phyloP scores from a whole-genome alignment of 2,329 filamentous ascomycete genomes.

The Lachnellula hyalina region DNA sequence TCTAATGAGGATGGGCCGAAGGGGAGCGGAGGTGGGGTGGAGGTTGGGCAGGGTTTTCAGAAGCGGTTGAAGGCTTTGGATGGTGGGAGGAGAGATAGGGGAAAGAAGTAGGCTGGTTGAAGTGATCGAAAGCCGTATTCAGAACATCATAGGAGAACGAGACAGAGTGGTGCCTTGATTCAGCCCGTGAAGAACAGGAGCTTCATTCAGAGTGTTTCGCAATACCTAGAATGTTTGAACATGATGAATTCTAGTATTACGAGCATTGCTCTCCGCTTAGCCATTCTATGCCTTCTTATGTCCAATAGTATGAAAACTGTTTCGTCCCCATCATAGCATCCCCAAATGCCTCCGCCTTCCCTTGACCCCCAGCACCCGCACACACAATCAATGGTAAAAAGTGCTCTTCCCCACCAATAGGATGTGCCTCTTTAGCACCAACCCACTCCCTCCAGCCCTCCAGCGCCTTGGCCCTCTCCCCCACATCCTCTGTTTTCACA shows the following conservation, averaged over 20 bases:
- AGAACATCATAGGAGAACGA: not conserved
- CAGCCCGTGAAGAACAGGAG: too few relatives aligned
- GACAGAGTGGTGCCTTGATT: not conserved
- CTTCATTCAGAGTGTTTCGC: too few relatives aligned
- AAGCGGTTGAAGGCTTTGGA: conserved; percentile 57
- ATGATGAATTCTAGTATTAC: too few relatives aligned
- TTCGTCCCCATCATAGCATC: conserved; percentile 16
- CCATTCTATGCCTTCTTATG: not conserved
- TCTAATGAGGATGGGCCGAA: conserved; percentile 68
- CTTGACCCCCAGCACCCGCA: conserved; percentile 48
- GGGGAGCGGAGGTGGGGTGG: conserved; percentile 49
- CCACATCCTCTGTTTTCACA: conserved; percentile 29
- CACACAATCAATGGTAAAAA: conserved; percentile 52
- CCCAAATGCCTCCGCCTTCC: conserved; percentile 33
- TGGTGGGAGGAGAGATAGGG: conserved; percentile 36
- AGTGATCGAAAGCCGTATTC: not conserved
- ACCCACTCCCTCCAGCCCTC: conserved; percentile 40
- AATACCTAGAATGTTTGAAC: too few relatives aligned
- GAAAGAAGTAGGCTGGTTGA: conserved; percentile 9
- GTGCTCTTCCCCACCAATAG: conserved; percentile 50
- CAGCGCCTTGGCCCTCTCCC: conserved; percentile 39
- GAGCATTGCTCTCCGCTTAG: too few relatives aligned
- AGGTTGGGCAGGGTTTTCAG: conserved; percentile 70
- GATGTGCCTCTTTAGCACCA: conserved; percentile 57
- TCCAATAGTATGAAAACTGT: conserved; percentile 24